Conservation (phyloP, 2,329 filamentous ascomycete genomes). For the Aspergillus ruber region DNA sequence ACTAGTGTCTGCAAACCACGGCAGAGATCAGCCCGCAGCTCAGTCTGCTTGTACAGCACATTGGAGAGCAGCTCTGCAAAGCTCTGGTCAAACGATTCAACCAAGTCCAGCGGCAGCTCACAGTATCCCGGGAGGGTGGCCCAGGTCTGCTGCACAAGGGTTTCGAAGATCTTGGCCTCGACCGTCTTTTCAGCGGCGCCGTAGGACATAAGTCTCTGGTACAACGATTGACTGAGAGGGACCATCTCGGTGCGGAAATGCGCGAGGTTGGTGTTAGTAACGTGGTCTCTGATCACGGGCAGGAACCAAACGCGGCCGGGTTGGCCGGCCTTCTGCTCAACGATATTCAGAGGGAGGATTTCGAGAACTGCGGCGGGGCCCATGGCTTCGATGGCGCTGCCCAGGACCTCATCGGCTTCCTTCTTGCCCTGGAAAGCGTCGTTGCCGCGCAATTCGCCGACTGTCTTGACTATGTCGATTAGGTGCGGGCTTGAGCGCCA, state of each 20-base stretch:
- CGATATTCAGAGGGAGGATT: conserved; percentile 79
- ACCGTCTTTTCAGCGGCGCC: conserved; percentile 80
- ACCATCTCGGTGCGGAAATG: conserved; percentile 85
- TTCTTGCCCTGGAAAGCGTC: conserved; percentile 90
- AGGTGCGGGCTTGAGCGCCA: conserved; percentile 81
- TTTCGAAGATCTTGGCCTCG: conserved; percentile 97
- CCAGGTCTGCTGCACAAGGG: conserved; percentile 92
- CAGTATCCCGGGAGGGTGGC: conserved; percentile 90
- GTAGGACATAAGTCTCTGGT: conserved; percentile 79
- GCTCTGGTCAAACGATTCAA: conserved; percentile 69
- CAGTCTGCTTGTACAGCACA: conserved; percentile 84
- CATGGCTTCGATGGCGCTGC: conserved; percentile 81
- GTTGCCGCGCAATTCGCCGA: conserved; percentile 82
- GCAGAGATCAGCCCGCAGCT: conserved; percentile 81
- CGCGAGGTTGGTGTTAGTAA: conserved; percentile 76
- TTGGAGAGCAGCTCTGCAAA: conserved; percentile 91
- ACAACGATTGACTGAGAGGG: conserved; percentile 82
- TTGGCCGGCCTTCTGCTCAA: conserved; percentile 67
- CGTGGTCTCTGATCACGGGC: conserved; percentile 80
- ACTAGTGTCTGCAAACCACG: conserved; percentile 77
- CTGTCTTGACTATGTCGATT: conserved; percentile 64
- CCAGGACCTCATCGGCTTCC: conserved; percentile 84
- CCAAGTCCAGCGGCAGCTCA: conserved; percentile 76
- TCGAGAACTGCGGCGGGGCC: conserved; percentile 77
- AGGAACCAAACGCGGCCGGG: conserved; percentile 90